phyloP scores from a whole-genome alignment of 805 yeast species.

The Starmerella floricola region DNA sequence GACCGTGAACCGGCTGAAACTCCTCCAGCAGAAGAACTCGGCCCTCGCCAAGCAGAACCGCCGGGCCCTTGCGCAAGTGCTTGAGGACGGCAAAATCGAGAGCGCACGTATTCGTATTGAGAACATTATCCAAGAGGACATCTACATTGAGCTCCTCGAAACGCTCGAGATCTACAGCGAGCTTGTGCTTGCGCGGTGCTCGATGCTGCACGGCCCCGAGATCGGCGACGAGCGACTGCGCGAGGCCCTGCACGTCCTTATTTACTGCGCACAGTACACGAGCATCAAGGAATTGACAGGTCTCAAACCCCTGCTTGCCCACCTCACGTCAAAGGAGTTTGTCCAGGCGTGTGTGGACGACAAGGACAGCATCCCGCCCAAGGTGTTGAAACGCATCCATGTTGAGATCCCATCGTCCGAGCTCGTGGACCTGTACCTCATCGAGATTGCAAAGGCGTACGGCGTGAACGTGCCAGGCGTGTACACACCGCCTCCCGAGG shows the following conservation, averaged over 20 bases:
- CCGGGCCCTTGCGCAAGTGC: constrained; percentile 55
- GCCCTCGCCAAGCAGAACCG: constrained; percentile 68
- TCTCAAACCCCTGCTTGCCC: constrained; percentile 49
- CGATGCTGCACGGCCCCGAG: constrained; percentile 36
- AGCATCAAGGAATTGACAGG: constrained; percentile 60
- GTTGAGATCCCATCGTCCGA: constrained; percentile 55
- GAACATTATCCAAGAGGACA: constrained; percentile 70
- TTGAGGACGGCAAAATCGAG: constrained; percentile 59
- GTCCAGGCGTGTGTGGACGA: constrained; percentile 44
- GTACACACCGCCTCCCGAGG: constrained; percentile 20
- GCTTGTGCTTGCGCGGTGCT: constrained; percentile 59
- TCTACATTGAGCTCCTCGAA: constrained; percentile 66
- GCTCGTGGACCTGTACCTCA: constrained; percentile 55
- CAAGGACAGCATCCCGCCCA: constrained; percentile 49
- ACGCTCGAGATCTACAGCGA: constrained; percentile 74
- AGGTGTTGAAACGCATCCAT: constrained; percentile 48
- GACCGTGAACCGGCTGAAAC: constrained; percentile 57
- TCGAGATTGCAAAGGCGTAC: constrained; percentile 73
- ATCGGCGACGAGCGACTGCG: constrained; percentile 32
- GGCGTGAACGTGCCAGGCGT: constrained; percentile 56
- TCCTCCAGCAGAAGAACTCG: constrained; percentile 60
- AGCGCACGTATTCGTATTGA: constrained; percentile 78
- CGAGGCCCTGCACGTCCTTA: constrained; percentile 62
- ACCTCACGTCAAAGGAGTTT: constrained; percentile 59
- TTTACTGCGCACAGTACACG: constrained; percentile 57